Conservation (phyloP, 2,329 filamentous ascomycete species). For the Claviceps pazoutovae region DNA sequence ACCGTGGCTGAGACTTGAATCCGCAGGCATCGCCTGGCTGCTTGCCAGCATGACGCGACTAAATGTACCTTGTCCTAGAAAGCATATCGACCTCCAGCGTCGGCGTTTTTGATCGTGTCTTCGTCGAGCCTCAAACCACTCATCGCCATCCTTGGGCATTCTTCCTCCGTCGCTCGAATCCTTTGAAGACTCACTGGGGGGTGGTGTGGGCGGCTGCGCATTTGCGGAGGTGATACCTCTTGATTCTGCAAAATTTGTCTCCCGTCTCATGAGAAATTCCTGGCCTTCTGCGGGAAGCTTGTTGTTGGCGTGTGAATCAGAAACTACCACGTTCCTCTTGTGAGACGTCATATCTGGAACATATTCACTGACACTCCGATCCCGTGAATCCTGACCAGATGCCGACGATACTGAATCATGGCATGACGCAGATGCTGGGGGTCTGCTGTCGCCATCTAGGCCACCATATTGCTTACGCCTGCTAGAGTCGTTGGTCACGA, state of each 20-base stretch:
- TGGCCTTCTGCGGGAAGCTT: slow-evolving; percentile 21
- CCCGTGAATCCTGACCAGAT: slow-evolving; percentile 40
- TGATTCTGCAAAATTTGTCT: slow-evolving; percentile 66
- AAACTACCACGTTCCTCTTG: slow-evolving; percentile 61
- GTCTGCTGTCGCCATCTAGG: slow-evolving; percentile 17
- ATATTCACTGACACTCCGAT: slow-evolving; percentile 83
- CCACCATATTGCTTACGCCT: slow-evolving; percentile 41
- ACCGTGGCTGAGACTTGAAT: slow-evolving; percentile 16
- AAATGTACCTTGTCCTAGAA: slow-evolving; percentile 86
- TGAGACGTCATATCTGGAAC: slow-evolving; percentile 58
- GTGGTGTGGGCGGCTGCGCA: slow-evolving; percentile 63
- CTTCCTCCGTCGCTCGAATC: slow-evolving; percentile 28
- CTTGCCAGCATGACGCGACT: slow-evolving; percentile 88
- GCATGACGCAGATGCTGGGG: slow-evolving; percentile 16
- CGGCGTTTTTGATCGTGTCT: slow-evolving; percentile 55
- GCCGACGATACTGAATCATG: slow-evolving; percentile 10
- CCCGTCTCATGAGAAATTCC: slow-evolving; percentile 48
- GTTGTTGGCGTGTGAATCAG: slow-evolving; percentile 39
- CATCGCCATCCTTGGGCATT: slow-evolving; percentile 29
- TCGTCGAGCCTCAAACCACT: slow-evolving; percentile 58
- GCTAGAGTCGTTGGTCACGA: slow-evolving; percentile 32
- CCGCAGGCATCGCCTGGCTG: slow-evolving; percentile 47
- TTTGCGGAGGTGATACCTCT: slow-evolving; percentile 53
- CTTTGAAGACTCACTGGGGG: slow-evolving; percentile 58
- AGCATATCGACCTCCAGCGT: slow-evolving; percentile 65